Conservation (phyloP, 2,329 filamentous ascomycete genomes). For the Colletotrichum lentis region DNA sequence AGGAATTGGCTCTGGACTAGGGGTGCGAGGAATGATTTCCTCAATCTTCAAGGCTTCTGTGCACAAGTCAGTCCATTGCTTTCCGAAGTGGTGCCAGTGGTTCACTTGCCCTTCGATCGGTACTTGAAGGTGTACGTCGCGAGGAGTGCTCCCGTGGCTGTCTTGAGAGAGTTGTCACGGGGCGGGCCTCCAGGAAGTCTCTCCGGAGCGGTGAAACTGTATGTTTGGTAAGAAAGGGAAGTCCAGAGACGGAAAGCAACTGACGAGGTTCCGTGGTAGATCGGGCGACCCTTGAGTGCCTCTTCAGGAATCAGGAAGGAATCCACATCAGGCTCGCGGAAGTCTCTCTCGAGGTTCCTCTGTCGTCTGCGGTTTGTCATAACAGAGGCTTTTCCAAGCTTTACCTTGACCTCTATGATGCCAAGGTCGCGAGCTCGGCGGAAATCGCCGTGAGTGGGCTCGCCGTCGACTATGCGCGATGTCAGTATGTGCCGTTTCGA, state of each 20-base stretch:
- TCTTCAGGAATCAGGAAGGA: conserved; percentile 45
- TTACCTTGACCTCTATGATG: conserved; percentile 42
- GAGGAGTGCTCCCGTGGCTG: conserved; percentile 39
- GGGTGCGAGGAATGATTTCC: conserved; percentile 44
- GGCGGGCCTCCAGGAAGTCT: background rate
- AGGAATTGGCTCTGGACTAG: conserved; percentile 38
- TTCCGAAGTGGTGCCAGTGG: background rate
- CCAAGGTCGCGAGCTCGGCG: conserved; percentile 41
- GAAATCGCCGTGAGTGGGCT: conserved; percentile 33
- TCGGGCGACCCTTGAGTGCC: conserved; percentile 46
- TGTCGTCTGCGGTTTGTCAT: background rate
- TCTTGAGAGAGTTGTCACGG: background rate
- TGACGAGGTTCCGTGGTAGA: conserved; percentile 48
- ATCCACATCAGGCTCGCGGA: conserved; percentile 21
- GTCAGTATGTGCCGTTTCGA: background rate
- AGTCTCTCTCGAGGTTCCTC: background rate
- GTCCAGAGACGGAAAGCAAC: background rate
- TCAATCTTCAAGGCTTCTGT: conserved; percentile 46
- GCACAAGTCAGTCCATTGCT: background rate
- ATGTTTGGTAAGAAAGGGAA: background rate
- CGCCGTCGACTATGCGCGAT: conserved; percentile 39
- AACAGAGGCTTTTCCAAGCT: conserved; percentile 20
- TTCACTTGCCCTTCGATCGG: conserved; percentile 42
- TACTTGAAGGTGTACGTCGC: conserved; percentile 47
- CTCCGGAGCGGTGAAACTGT: conserved; percentile 12